Conservation (phyloP, 768 basidiomycete species). For the Pholiota microspora region DNA sequence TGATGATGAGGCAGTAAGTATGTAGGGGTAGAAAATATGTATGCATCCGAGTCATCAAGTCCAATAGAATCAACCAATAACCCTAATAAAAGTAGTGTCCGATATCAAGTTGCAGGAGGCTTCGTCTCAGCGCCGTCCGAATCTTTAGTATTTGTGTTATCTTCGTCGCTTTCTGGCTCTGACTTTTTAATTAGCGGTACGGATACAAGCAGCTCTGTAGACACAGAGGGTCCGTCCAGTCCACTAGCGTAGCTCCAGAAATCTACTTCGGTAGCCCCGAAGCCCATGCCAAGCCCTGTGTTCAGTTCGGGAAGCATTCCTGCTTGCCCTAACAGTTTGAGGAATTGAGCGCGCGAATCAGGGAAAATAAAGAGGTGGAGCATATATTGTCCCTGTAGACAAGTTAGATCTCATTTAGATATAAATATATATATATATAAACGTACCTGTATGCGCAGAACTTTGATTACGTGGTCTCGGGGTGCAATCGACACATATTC, state of each 20-base stretch:
- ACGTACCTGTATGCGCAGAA: slow-evolving; percentile 62
- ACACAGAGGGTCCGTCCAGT: slow-evolving; percentile 7
- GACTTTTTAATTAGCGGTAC: background rate
- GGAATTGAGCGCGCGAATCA: slow-evolving; percentile 67
- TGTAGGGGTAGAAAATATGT: background rate
- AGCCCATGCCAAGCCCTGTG: slow-evolving; percentile 25
- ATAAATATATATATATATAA: background rate
- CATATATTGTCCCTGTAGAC: slow-evolving; percentile 51
- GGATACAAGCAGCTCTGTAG: background rate
- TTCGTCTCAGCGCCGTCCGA: background rate
- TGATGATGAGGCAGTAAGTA: background rate
- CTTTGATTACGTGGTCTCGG: slow-evolving; percentile 42
- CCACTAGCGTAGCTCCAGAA: slow-evolving; percentile 63
- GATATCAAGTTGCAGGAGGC: background rate
- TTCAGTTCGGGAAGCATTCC: slow-evolving; percentile 40
- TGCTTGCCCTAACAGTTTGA: slow-evolving; percentile 50
- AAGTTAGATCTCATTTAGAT: slow-evolving; percentile 10
- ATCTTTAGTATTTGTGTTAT: too few relatives aligned
- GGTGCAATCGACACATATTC: slow-evolving; percentile 27
- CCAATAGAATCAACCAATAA: background rate
- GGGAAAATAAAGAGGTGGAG: slow-evolving; percentile 67
- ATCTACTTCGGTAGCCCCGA: slow-evolving; percentile 44
- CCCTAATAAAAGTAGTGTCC: background rate
- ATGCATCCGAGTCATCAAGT: too few relatives aligned
- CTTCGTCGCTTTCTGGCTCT: background rate